phyloP scores from a whole-genome alignment of 2,329 filamentous ascomycete species.

The Chaetomiaceae sp. region DNA sequence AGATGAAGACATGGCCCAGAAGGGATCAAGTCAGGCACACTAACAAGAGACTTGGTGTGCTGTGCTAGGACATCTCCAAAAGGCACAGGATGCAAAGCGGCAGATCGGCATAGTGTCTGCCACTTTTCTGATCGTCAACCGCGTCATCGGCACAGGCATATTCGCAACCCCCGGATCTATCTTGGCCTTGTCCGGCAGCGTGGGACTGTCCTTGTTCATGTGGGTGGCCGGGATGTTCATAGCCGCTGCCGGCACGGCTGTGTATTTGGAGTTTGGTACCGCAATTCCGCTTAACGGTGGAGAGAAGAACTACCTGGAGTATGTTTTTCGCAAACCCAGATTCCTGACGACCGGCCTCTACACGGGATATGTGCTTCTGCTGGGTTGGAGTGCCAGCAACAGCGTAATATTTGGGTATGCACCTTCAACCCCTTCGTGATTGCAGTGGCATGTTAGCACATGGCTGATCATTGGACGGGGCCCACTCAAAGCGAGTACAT shows the following conservation, averaged over 20 bases:
- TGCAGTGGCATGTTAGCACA: too few species aligned
- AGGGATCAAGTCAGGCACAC: background rate
- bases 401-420: constrained; percentile 52
- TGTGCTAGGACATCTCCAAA: constrained; percentile 29
- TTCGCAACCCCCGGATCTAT: constrained; percentile 58
- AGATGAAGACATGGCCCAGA: too few species aligned
- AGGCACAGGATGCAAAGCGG: constrained; percentile 43
- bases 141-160: constrained; percentile 61
- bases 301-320: constrained; percentile 63
- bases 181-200: constrained; percentile 49
- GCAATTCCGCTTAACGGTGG: constrained; percentile 59
- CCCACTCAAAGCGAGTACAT: constrained; percentile 53
- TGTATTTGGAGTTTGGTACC: constrained; percentile 61
- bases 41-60: too few species aligned
- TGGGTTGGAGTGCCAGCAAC: constrained; percentile 61
- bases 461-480: too few species aligned
- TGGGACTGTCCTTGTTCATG: constrained; percentile 57
- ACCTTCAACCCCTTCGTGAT: too few species aligned
- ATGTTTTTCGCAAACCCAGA: constrained; percentile 52
- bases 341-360: constrained; percentile 58
- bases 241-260: constrained; percentile 54
- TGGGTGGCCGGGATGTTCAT: constrained; percentile 59
- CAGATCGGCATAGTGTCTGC: constrained; percentile 52
- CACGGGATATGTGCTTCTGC: constrained; percentile 54
- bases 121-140: constrained; percentile 56